Percentiles rank a stretch among this genome's conserved stretches.
These are phyloP conservation scores for Oryza australiensis DNA, from an alignment of 176 grass and related monocot species.

Conservation along the genomic window DNA sequence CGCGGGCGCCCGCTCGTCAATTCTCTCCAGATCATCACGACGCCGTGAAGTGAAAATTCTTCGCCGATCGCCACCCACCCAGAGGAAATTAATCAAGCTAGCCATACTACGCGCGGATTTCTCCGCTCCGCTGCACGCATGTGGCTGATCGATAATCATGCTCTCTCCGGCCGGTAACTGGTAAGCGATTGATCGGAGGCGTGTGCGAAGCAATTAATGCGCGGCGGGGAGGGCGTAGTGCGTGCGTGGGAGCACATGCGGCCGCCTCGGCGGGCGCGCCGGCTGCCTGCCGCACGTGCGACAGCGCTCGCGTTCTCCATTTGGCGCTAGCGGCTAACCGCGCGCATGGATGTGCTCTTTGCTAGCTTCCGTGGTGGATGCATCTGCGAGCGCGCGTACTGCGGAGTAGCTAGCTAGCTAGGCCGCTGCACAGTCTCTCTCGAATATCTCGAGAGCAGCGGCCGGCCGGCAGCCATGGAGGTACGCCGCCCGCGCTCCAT, in stretches of 20 bases:
- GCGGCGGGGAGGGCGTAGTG: neutral
- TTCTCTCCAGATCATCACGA: too few relatives aligned
- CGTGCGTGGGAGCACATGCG: conserved; percentile 43
- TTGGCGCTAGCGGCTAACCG: neutral
- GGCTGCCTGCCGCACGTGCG: conserved; percentile 53
- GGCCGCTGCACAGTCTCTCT: neutral
- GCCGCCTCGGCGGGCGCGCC: conserved; percentile 42
- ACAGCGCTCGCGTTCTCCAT: conserved; percentile 30
- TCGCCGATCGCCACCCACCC: too few relatives aligned
- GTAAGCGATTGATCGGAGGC: neutral
- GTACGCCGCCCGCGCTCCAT: neutral
- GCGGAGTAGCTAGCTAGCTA: too few relatives aligned
- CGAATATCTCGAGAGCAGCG: conserved; percentile 55
- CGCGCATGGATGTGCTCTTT: neutral
- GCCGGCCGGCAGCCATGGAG: conserved; percentile 26
- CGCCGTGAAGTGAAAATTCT: too few relatives aligned
- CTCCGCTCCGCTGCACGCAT: too few relatives aligned
- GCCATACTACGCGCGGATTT: too few relatives aligned
- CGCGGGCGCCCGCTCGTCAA: too few relatives aligned
- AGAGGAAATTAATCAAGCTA: too few relatives aligned
- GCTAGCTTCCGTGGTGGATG: neutral
- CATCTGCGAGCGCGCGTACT: neutral
- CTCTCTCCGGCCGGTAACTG: too few relatives aligned
- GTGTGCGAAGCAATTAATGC: conserved; percentile 16
- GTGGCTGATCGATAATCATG: too few relatives aligned